Base-by-base conservation (phyloP, 768 basidiomycete genomes). In the Pleurotus platypus region DNA sequence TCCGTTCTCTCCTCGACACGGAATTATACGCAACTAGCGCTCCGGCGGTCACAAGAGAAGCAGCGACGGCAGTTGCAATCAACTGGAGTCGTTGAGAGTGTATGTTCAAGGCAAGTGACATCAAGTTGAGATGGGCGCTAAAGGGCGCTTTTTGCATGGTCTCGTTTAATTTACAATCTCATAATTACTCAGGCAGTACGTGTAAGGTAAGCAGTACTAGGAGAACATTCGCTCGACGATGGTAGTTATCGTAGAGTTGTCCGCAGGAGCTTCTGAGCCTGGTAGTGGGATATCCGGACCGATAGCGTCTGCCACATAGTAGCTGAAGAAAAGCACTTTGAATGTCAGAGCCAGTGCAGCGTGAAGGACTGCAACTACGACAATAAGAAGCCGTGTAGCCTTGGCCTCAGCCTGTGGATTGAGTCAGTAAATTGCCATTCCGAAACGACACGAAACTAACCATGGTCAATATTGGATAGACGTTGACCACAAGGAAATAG, bases 381-480 rank as follows among this genome's bases (percentile, higher is more conserved):
- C 75, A 63, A 97, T 88, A 22, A 98, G 70, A 4, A 96, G 82
- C 18, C 94, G 86, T 0, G 89, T 87, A 7, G 90, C 84, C 71
- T 89, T 96, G 61, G 88, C 86, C 74, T 93, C 94, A 57, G 91
- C 91, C 90, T 93, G 61, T 18, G 2, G 57, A 53, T 50, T 16
- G 43, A 54, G 27, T 60, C 7, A n/a, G 38, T 6, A 18, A 48
- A 18, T 37, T 12, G 55, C 48, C 55, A 16, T 6, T 35, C 30
- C 53, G 57, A 7, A 13, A 18, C 20, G 43, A 30, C 15, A 48
- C 16, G 54, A 6, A 49, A 77, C 89, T 63, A 63, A 95, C 94
- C 7, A 84, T 80, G 37, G 90, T 85, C 26, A 98, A 84, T 53
- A 97, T 82, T 3, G 96, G 96, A 63, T 97, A 98, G 46, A 97